A percentile compares a stretch with the other conserved stretches of the same genome.
Evolutionary conservation across 148 eudicot species (phyloP).

Genomic region (Silene uniflora): DNA sequence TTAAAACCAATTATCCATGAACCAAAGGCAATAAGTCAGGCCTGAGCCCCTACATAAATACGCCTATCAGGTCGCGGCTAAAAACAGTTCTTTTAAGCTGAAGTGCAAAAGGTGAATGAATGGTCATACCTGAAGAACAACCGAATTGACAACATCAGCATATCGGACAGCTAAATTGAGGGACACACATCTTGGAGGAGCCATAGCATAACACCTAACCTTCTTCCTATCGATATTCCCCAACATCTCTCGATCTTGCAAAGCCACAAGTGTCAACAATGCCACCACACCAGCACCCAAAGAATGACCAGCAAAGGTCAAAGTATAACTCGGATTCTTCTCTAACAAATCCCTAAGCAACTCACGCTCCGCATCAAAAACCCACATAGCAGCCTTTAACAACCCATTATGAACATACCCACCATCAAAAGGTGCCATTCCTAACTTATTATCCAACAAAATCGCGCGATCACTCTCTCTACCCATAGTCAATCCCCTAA

Average conservation of each 20-base stretch:
- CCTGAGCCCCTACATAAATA: not conserved
- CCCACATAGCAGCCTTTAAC: conserved; percentile 75
- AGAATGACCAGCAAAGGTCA: conserved; percentile 96
- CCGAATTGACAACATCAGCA: conserved; percentile 86
- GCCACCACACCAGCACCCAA: conserved; percentile 90
- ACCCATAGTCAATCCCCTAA: conserved; percentile 83
- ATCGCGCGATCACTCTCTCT: conserved; percentile 76
- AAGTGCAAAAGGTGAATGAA: not conserved
- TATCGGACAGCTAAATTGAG: conserved; percentile 93
- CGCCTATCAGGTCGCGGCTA: not conserved
- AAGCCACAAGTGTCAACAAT: conserved; percentile 57
- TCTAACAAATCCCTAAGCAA: conserved; percentile 59
- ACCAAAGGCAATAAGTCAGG: not conserved
- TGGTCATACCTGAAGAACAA: conserved; percentile 81
- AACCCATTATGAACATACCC: conserved; percentile 95
- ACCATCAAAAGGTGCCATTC: conserved; percentile 72
- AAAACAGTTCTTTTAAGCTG: not conserved
- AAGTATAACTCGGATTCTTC: conserved; percentile 54
- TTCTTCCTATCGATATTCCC: conserved; percentile 68
- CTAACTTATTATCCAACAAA: conserved; percentile 78
- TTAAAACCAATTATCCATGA: not conserved
- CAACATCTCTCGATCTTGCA: conserved; percentile 61
- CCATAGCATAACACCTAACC: conserved; percentile 86
- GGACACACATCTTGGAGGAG: conserved; percentile 91
- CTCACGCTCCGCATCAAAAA: conserved; percentile 61